phyloP scores from a whole-genome alignment of 1,139 yeast genomes.

The Protomyces pachydermus region DNA sequence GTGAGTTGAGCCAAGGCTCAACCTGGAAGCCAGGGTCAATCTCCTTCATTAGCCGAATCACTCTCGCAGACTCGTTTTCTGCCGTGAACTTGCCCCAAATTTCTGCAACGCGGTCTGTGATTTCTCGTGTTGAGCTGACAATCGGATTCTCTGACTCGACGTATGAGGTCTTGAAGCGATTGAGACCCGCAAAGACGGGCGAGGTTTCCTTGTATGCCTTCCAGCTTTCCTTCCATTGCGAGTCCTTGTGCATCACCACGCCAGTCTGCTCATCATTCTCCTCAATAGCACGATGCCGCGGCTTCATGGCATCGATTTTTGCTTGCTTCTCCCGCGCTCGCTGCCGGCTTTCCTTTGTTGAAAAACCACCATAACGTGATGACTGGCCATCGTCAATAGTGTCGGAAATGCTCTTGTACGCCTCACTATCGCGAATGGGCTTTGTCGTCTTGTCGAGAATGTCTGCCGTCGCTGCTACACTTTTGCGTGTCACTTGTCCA shows the following conservation, averaged over 20 bases:
- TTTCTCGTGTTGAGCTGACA: slow-evolving; percentile 71
- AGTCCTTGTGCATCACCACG: slow-evolving; percentile 75
- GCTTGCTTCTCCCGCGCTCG: slow-evolving; percentile 51
- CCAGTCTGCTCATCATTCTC: slow-evolving; percentile 78
- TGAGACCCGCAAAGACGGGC: slow-evolving; percentile 61
- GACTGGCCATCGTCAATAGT: slow-evolving; percentile 89
- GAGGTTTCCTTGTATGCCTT: slow-evolving; percentile 59
- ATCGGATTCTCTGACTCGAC: slow-evolving; percentile 95
- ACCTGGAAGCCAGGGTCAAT: slow-evolving; percentile 85
- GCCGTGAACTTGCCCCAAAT: slow-evolving; percentile 62
- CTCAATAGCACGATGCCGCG: slow-evolving; percentile 57
- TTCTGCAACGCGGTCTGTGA: slow-evolving; percentile 65
- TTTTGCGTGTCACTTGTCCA: slow-evolving; percentile 76
- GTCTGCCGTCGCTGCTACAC: slow-evolving; percentile 65
- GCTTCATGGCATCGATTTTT: slow-evolving; percentile 56
- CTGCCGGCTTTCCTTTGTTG: slow-evolving; percentile 76
- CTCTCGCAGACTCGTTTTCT: slow-evolving; percentile 94
- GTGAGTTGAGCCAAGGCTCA: slow-evolving; percentile 73
- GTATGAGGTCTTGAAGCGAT: slow-evolving; percentile 57
- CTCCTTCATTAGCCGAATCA: slow-evolving; percentile 72
- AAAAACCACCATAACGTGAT: slow-evolving; percentile 88
- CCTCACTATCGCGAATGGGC: slow-evolving; percentile 86
- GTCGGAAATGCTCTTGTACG: slow-evolving; percentile 51
- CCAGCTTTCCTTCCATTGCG: slow-evolving; percentile 64
- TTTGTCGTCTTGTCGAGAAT: slow-evolving; percentile 71